Evolutionary conservation across 176 grass and related monocot species (phyloP).

Genomic region (Cenchrus fungigraminus): DNA sequence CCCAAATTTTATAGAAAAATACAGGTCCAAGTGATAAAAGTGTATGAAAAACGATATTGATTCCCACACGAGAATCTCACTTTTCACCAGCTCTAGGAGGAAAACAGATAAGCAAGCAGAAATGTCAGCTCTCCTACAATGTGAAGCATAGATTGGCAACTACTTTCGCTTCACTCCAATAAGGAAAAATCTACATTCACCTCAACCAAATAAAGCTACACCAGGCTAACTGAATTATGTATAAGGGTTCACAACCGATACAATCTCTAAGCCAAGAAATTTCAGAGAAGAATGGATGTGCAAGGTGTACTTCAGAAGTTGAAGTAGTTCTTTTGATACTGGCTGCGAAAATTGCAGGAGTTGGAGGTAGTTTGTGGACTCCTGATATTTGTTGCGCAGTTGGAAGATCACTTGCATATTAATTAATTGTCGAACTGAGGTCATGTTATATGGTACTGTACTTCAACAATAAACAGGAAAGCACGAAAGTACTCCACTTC

Average conservation of each 20-base stretch:
- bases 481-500: background rate
- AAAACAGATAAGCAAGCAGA: background rate
- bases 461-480: background rate
- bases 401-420: background rate
- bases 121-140: background rate
- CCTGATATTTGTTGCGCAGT: background rate
- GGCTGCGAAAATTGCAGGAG: background rate
- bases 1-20: constrained; percentile 6
- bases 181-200: background rate
- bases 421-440: background rate
- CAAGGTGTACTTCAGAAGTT: too few relatives aligned
- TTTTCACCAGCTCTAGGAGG: background rate
- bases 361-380: background rate
- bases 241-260: background rate
- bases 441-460: background rate
- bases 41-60: constrained; percentile 11
- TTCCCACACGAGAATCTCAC: constrained; percentile 10
- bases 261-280: background rate
- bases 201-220: too few relatives aligned
- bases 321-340: background rate
- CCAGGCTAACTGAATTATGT: background rate
- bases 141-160: background rate
- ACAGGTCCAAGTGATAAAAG: background rate
- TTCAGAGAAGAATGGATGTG: background rate
- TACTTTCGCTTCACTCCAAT: background rate